Conservation (phyloP, 148 eudicot species). For the Rhododendron molle region DNA sequence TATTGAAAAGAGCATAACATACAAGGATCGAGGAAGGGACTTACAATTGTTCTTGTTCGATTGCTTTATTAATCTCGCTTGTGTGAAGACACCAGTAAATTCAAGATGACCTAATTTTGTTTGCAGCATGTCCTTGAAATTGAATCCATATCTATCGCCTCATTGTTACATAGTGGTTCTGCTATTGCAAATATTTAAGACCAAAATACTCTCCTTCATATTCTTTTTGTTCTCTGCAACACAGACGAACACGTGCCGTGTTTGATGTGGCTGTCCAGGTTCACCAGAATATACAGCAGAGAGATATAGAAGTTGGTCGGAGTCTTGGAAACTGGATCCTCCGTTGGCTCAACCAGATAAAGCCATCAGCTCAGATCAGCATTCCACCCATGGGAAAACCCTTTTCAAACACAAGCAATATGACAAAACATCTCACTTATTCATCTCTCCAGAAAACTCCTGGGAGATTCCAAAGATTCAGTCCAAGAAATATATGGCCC, state of each 20-base stretch:
- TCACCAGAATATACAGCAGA: conserved; percentile 70
- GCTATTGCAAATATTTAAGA: background rate
- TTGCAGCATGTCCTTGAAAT: background rate
- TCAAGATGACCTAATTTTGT: background rate
- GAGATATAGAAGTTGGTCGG: conserved; percentile 75
- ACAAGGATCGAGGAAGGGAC: background rate
- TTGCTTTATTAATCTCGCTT: background rate
- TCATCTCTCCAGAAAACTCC: conserved; percentile 31
- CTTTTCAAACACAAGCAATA: conserved; percentile 19
- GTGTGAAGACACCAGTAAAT: background rate
- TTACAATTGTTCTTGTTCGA: background rate
- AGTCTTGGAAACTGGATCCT: conserved; percentile 81
- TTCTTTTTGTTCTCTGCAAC: background rate
- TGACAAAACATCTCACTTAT: conserved; percentile 27
- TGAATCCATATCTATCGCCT: background rate
- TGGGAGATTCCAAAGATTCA: conserved; percentile 12
- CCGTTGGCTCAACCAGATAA: conserved; percentile 60
- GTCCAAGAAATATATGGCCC: conserved; percentile 43
- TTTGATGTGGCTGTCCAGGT: conserved; percentile 68
- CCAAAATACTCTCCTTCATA: background rate
- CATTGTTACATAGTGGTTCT: background rate
- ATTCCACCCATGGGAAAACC: conserved; percentile 21
- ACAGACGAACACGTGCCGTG: conserved; percentile 65
- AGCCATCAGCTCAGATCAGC: conserved; percentile 83
- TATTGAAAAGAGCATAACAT: background rate